Evolutionary conservation across 2,329 filamentous ascomycete genomes (phyloP).

Genomic region (Apiospora aurea): DNA sequence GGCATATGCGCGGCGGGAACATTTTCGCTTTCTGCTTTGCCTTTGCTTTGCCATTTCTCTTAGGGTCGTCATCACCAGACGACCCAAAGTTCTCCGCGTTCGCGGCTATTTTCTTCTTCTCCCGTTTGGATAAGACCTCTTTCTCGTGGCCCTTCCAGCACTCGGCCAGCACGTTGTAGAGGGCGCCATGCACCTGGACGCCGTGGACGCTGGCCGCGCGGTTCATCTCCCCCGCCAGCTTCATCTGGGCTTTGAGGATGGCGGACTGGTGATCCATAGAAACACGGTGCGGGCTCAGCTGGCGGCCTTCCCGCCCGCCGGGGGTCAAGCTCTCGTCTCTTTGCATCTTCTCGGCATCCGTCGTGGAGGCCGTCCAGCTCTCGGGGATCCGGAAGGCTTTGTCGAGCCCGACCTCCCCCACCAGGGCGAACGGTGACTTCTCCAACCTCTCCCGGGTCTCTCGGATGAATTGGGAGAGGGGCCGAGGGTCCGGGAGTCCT

Average conservation of each 20-base stretch:
- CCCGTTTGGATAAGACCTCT: conserved; percentile 64
- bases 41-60: conserved; percentile 26
- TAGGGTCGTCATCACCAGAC: conserved; percentile 45
- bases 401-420: conserved; percentile 82
- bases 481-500: conserved; percentile 64
- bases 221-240: conserved; percentile 70
- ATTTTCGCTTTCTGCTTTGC: conserved; percentile 53
- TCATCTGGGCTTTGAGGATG: conserved; percentile 72
- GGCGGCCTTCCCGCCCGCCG: conserved; percentile 73
- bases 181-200: conserved; percentile 76
- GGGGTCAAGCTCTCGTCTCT: conserved; percentile 62
- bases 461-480: conserved; percentile 64
- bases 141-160: conserved; percentile 77
- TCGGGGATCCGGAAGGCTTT: conserved; percentile 77
- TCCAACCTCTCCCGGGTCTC: conserved; percentile 63
- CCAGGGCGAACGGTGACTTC: conserved; percentile 67
- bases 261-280: conserved; percentile 71
- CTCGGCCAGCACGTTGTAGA: conserved; percentile 70
- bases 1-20: conserved; percentile 87
- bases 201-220: conserved; percentile 75
- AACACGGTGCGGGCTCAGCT: conserved; percentile 72
- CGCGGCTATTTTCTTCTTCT: conserved; percentile 58
- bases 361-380: conserved; percentile 54
- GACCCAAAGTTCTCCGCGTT: conserved; percentile 56
- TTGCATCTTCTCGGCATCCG: conserved; percentile 59